Conservation (phyloP, 345 rosid species). For the Diplotaxis tenuifolia region DNA sequence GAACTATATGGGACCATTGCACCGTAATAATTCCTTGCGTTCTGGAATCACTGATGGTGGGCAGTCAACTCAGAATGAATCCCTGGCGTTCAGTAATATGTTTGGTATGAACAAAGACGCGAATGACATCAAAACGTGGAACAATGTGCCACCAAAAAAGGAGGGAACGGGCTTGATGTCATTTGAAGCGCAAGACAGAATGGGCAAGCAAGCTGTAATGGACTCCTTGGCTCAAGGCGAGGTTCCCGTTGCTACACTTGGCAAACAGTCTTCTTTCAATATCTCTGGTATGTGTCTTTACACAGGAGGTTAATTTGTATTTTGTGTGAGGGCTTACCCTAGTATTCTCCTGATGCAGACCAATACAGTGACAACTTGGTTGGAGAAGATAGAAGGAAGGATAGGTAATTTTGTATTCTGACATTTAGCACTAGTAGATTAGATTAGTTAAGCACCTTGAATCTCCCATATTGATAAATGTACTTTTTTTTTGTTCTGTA, state of each 20-base stretch:
- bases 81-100: conserved; percentile 26
- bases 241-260: conserved; percentile 32
- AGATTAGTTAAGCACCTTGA: background rate
- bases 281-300: conserved; percentile 37
- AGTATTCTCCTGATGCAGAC: conserved; percentile 28
- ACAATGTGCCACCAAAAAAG: conserved; percentile 33
- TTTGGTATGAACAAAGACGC: conserved; percentile 35
- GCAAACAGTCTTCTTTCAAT: conserved; percentile 39
- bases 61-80: conserved; percentile 30
- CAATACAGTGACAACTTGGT: conserved; percentile 37
- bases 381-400: conserved; percentile 43
- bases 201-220: conserved; percentile 35
- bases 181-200: conserved; percentile 40
- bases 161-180: conserved; percentile 37
- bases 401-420: conserved; percentile 41
- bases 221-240: conserved; percentile 32
- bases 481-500: background rate
- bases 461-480: no score
- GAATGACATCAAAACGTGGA: conserved; percentile 36
- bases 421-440: background rate
- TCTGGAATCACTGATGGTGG: conserved; percentile 39
- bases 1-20: conserved; percentile 37
- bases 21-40: conserved; percentile 36
- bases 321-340: conserved; percentile 5
- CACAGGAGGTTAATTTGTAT: conserved; percentile 49